These are phyloP conservation scores for Tulasnella sp. DNA, from an alignment of 768 basidiomycete genomes.

Conservation along the genomic window DNA sequence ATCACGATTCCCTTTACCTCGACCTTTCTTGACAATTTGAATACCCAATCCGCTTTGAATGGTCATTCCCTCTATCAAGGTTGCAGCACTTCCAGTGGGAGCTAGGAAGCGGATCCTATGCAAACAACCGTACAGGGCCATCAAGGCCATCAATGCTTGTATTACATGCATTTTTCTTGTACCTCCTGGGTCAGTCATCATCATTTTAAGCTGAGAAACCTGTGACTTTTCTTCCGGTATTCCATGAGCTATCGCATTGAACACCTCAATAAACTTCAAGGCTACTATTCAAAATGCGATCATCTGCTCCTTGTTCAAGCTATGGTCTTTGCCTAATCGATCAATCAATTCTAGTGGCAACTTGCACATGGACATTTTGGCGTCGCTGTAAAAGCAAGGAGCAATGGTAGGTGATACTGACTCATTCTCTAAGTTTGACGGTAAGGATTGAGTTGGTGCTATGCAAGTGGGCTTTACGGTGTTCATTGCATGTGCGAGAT, in stretches of 20 bases:
- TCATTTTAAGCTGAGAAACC: constrained; percentile 23
- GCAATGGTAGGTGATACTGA: neutral
- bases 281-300: constrained; percentile 15
- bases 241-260: neutral
- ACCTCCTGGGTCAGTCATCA: constrained; percentile 30
- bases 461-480: no score
- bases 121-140: constrained; percentile 20
- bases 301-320: neutral
- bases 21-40: constrained; percentile 5
- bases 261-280: constrained; percentile 14
- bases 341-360: neutral
- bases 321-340: neutral
- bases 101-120: constrained; percentile 22
- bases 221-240: neutral
- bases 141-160: constrained; percentile 25
- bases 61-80: constrained; percentile 31
- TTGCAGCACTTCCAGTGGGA: constrained; percentile 32
- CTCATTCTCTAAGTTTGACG: no score
- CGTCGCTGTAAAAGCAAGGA: neutral
- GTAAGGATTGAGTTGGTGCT: no score
- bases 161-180: constrained; percentile 36
- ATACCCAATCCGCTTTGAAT: constrained; percentile 27
- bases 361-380: neutral
- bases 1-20: constrained; percentile 9
- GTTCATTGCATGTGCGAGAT: neutral